Conservation (phyloP, 108 stramenopile genomes). For the Cyclotella kingstonii region DNA sequence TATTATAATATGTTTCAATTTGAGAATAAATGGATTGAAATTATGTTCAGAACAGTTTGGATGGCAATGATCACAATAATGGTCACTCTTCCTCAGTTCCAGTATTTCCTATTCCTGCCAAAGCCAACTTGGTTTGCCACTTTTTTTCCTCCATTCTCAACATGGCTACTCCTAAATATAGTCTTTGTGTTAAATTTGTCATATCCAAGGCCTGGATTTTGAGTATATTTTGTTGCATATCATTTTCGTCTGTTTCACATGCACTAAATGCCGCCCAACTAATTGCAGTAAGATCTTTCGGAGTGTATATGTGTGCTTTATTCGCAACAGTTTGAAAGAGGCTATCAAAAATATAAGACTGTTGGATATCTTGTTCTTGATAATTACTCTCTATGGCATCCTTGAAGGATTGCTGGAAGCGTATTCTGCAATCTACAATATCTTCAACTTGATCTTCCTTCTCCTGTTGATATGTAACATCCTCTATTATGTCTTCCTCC, state of each 20-base stretch:
- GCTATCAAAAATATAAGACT: conserved; percentile 3
- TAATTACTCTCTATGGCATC: conserved; percentile 43
- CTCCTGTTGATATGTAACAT: conserved; percentile 31
- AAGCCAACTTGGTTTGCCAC: conserved; percentile 53
- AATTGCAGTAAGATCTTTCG: conserved; percentile 71
- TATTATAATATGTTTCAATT: too few relatives aligned
- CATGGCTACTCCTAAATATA: conserved; percentile 70
- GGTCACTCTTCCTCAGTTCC: conserved; percentile 15
- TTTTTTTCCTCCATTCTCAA: conserved; percentile 57
- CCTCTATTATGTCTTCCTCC: conserved; percentile 26
- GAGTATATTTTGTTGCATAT: conserved; percentile 41
- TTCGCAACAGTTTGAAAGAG: conserved; percentile 14
- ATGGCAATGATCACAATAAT: too few relatives aligned
- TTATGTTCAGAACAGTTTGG: too few relatives aligned
- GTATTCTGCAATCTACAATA: conserved; percentile 14
- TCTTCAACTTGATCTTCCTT: conserved; percentile 28
- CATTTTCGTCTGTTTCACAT: conserved; percentile 47
- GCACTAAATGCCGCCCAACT: conserved; percentile 84
- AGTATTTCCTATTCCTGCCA: conserved; percentile 37
- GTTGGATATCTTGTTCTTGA: conserved; percentile 21
- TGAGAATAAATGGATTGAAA: too few relatives aligned
- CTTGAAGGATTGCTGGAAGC: conserved; percentile 37
- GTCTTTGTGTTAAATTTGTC: conserved; percentile 55
- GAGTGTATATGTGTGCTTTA: conserved; percentile 29
- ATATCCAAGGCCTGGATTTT: conserved; percentile 70